Evolutionary conservation across 306 rosid genomes (phyloP).

Genomic region (Abrus precatorius): DNA sequence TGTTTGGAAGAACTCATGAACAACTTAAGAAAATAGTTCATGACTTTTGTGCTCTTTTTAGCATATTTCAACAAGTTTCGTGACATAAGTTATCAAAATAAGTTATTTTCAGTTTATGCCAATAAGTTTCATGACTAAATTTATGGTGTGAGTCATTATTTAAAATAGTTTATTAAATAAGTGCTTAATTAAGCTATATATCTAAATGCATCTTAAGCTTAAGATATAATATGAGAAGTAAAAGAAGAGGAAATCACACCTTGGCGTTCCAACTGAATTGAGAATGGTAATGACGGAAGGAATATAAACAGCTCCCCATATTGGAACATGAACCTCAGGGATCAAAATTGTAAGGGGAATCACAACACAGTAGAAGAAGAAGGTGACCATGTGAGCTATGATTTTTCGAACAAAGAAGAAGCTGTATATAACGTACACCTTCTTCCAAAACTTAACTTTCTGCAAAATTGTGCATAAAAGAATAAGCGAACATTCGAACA

Average conservation of each 20-base stretch:
- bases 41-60: too few species aligned
- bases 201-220: neutral
- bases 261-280: conserved; percentile 98
- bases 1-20: too few species aligned
- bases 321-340: conserved; percentile 96
- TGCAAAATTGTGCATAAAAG: conserved; percentile 50
- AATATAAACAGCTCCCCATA: conserved; percentile 99
- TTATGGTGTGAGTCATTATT: too few species aligned
- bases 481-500: conserved; percentile 8
- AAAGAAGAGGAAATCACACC: conserved; percentile 53
- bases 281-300: conserved; percentile 97
- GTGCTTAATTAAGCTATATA: too few species aligned
- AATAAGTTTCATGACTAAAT: too few species aligned
- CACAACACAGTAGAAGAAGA: conserved; percentile 91
- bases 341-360: conserved; percentile 95
- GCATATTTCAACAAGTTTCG: too few species aligned
- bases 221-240: neutral
- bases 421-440: conserved; percentile 92
- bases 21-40: too few species aligned
- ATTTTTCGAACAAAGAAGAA: conserved; percentile 96
- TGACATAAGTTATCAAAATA: too few species aligned
- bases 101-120: too few species aligned
- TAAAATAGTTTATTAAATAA: too few species aligned
- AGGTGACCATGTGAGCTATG: conserved; percentile 96
- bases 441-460: conserved; percentile 95